Evolutionary conservation across 2,329 filamentous ascomycete genomes (phyloP), one percentile per base, ranked within the genome.

Genomic region (Exophiala dermatitidis): DNA sequence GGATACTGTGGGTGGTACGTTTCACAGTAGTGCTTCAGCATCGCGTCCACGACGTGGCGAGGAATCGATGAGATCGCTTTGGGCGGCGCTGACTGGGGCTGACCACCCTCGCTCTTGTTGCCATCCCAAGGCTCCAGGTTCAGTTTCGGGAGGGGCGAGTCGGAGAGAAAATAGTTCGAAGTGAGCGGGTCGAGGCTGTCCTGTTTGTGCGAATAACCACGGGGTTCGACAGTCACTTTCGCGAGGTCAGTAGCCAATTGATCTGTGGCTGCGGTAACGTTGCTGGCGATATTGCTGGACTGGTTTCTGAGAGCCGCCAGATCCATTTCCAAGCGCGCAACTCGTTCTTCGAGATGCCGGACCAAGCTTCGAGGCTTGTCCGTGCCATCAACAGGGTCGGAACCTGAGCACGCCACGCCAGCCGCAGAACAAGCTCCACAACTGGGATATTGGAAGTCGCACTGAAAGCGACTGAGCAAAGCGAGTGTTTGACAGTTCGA

Each of bases 321-420:
- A 31, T 62, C 60, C 12, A 54, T 60, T 51, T 65, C 63, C 9
- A 66, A 50, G 4, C 58, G 58, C 7, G 63, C 63, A 49, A 66
- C 62, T 52, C 65, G 61, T 19, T 60, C 55, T 46, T 65, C 64
- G 1, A 66, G 57, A 46, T 61, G 54, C 31, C 59, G 57, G 28
- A 64, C 58, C 3, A 62, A 61, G 48, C 63, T 65, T 50, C 64
- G 62, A 7, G 64, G 64, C 7, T 62, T 50, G 12, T 59, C 56
- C 32, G 46, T 28, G 2, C 50, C 38, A 9, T 50, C 57, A 2
- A 57, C 43, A 7, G 56, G 48, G 19, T 62, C 56, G 32, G 60
- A 62, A 26, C 64, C 63, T 1, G 60, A 57, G 36, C 64, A 66
- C 5, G 44, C 43, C 2, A 43, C 52, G 3, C 48, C 41, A 19